Evolutionary conservation across 228 moss, liverwort and hornwort species (phyloP).

Genomic region (Sphagnum fallax): DNA sequence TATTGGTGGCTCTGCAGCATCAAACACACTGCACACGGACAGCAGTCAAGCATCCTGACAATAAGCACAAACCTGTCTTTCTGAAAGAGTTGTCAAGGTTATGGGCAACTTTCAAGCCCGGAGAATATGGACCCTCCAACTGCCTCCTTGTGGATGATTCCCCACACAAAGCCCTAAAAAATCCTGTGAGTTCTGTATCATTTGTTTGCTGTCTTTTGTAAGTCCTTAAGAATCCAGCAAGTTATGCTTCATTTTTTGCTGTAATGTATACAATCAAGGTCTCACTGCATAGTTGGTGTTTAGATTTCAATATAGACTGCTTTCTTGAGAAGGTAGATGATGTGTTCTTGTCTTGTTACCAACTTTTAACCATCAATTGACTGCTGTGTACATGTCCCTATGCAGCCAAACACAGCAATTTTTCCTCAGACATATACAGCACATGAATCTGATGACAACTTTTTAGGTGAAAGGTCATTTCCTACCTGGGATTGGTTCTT

Average conservation of each 20-base stretch:
- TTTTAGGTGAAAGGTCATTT: slow-evolving; percentile 9
- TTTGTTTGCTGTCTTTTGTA: too few species aligned
- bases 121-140: slow-evolving; percentile 55
- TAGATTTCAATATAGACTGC: too few species aligned
- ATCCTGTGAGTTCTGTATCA: slow-evolving; percentile 14
- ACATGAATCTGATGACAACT: slow-evolving; percentile 36
- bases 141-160: slow-evolving; percentile 77
- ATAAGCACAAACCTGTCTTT: slow-evolving; percentile 57
- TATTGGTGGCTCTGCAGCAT: slow-evolving; percentile 5
- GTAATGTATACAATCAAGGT: too few species aligned
- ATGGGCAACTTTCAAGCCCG: slow-evolving; percentile 37
- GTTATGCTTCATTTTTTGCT: too few species aligned
- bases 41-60: slow-evolving; percentile 60
- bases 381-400: too few species aligned
- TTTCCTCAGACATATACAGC: slow-evolving; percentile 62
- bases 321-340: too few species aligned
- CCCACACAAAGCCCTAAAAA: slow-evolving; percentile 64
- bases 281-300: too few species aligned
- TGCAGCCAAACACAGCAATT: slow-evolving; percentile 42
- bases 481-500: too few species aligned
- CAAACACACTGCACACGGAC: slow-evolving; percentile 69
- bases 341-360: too few species aligned
- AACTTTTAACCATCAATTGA: too few species aligned
- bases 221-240: too few species aligned
- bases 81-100: slow-evolving; percentile 62